These are phyloP conservation scores for Nemania abortiva DNA, from an alignment of 2,329 filamentous ascomycete species.

Conservation along the genomic window DNA sequence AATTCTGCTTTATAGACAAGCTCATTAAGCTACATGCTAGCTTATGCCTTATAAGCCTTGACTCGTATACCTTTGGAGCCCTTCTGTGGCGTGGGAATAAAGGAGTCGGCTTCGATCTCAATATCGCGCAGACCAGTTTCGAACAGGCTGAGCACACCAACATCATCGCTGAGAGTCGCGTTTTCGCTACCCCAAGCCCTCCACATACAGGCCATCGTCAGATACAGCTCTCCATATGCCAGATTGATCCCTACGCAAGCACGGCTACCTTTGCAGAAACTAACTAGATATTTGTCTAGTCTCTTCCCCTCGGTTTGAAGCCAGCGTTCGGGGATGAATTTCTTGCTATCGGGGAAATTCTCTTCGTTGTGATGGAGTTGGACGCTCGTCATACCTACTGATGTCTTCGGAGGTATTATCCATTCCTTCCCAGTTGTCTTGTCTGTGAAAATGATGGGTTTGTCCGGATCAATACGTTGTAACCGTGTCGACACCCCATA, in stretches of 20 bases:
- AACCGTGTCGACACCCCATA: constrained; percentile 23
- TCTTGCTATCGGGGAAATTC: constrained; percentile 25
- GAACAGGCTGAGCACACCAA: constrained; percentile 24
- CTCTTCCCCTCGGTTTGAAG: constrained; percentile 20
- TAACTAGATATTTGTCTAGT: constrained; percentile 33
- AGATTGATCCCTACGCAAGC: constrained; percentile 35
- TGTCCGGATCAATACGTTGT: constrained; percentile 26
- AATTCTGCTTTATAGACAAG: too few relatives aligned
- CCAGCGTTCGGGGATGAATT: constrained; percentile 36
- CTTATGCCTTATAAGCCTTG: constrained; percentile 18
- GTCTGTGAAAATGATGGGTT: constrained; percentile 23
- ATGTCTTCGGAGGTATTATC: constrained; percentile 29
- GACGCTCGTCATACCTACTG: constrained; percentile 27
- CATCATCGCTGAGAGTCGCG: constrained; percentile 8
- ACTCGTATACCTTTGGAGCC: constrained; percentile 28
- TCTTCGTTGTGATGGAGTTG: constrained; percentile 29
- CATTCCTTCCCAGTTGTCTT: constrained; percentile 18
- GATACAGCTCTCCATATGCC: constrained; percentile 22
- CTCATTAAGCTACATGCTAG: background rate
- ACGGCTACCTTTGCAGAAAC: constrained; percentile 33
- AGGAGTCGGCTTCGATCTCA: constrained; percentile 26
- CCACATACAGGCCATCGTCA: constrained; percentile 23
- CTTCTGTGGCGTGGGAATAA: constrained; percentile 22
- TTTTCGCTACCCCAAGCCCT: constrained; percentile 21
- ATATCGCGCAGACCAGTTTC: constrained; percentile 24